Evolutionary conservation across 441 rosid species (phyloP), one percentile per base, ranked within the genome.

Genomic region (Gossypium davidsonii): DNA sequence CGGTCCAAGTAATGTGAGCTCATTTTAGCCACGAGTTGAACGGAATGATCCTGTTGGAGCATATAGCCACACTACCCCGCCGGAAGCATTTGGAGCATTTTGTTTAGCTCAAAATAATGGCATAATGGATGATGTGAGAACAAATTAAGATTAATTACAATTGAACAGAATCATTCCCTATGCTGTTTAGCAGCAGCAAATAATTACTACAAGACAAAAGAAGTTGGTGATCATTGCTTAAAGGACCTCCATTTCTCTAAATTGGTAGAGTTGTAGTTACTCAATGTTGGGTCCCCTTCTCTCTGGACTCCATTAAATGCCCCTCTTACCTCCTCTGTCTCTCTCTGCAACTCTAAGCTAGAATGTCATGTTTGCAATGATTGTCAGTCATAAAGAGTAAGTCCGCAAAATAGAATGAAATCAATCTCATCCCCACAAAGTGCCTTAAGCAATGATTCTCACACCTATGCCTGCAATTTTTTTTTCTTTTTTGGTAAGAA

Each of bases 371-470:
- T 23, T 25, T 74, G 66, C 70, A 78, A 83, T 78, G 73, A 78
- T 79, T 79, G 42, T 68, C 78, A 70, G 62, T 79, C 74, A 78
- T 78, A 65, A 74, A 70, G 72, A 73, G 56, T 21, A 62, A 63
- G 60, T 11, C 51, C 70, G 44, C 57, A 26, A 67, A 5, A 66
- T 58, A 8, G 20, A 74, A 74, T 55, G 17, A 53, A n/a, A n/a
- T 21, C 74, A 46, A 49, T 65, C 72, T 49, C 37, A 63, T 79
- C 78, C 60, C 28, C 55, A 67, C 59, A 14, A 49, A 1, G 59
- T 26, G 71, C 71, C 44, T 73, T 53, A 52, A 46, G 81, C 80
- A 74, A 83, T 85, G 73, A 85, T 85, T 81, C 73, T 71, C 73
- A 37, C 28, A 2, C 67, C 78, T 80, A 83, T 76, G 79, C 88